Percentiles rank a stretch among this genome's conserved stretches.
phyloP scores from a whole-genome alignment of 108 stramenopile genomes.

The Conticribra guillardii region DNA sequence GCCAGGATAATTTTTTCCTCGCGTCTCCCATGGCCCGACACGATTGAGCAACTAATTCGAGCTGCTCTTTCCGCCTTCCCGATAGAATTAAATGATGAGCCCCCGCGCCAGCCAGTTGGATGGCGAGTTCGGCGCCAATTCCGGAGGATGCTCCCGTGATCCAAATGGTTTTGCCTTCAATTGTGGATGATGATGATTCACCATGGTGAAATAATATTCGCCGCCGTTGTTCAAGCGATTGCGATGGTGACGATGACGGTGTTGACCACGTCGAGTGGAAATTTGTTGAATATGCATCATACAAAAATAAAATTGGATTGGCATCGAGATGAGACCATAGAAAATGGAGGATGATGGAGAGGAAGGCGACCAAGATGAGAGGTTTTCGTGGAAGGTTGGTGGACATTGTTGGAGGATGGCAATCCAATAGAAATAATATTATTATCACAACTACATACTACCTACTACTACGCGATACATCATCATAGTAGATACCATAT shows the following conservation, averaged over 20 bases:
- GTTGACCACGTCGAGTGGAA: background rate
- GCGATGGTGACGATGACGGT: background rate
- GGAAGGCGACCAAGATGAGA: background rate
- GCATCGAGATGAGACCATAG: slow-evolving; percentile 35
- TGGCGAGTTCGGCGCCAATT: slow-evolving; percentile 67
- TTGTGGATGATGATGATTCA: background rate
- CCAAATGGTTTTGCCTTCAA: slow-evolving; percentile 62
- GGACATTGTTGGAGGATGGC: too few species aligned
- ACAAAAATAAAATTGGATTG: slow-evolving; percentile 37
- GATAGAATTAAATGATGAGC: slow-evolving; percentile 58
- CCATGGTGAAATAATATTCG: slow-evolving; percentile 15
- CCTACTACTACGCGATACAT: too few species aligned
- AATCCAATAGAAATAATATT: too few species aligned
- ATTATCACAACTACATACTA: too few species aligned
- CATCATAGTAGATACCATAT: too few species aligned
- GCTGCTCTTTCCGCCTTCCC: slow-evolving; percentile 36
- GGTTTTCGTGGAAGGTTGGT: background rate
- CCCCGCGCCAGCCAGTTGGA: slow-evolving; percentile 38
- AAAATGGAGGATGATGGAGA: slow-evolving; percentile 9
- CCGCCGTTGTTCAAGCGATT: background rate
- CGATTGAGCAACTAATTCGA: slow-evolving; percentile 46
- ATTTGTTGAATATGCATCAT: slow-evolving; percentile 22
- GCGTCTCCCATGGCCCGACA: slow-evolving; percentile 29
- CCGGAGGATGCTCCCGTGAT: slow-evolving; percentile 76
- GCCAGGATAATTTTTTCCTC: background rate